A percentile compares a stretch with the other conserved stretches of the same genome.
Conservation (phyloP, 208 protist genomes). For the Leishmania gerbilli region DNA sequence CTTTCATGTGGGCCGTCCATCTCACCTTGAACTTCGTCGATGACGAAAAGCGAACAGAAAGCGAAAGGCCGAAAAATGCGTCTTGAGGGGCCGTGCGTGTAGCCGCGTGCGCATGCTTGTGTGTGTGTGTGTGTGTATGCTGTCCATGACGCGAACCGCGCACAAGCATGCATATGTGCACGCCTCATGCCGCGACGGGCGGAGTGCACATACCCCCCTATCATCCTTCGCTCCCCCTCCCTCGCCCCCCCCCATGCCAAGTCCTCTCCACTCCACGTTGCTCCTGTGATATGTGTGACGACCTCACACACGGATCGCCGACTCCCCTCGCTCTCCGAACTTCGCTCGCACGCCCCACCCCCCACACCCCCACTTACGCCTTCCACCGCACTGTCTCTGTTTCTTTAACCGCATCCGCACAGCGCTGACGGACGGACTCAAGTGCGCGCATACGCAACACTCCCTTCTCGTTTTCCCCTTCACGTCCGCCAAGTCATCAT, state of each 20-base stretch:
- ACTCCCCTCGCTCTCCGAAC: not conserved
- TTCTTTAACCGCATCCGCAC: not conserved
- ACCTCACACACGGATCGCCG: not conserved
- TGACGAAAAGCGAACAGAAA: not conserved
- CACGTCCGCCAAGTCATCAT: not conserved
- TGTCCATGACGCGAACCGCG: not conserved
- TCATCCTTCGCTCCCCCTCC: not conserved
- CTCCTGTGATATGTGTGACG: not conserved
- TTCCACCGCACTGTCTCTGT: not conserved
- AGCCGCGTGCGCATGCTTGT: not conserved
- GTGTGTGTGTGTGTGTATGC: not conserved
- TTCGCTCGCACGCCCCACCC: too few species aligned
- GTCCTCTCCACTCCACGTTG: not conserved
- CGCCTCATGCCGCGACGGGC: not conserved
- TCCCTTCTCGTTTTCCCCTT: not conserved
- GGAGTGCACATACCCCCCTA: not conserved
- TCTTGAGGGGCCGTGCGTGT: not conserved
- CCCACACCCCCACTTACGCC: not conserved
- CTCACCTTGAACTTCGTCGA: not conserved
- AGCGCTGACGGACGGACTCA: slow-evolving; percentile 3
- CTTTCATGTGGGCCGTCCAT: not conserved
- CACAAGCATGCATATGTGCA: not conserved
- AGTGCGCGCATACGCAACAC: not conserved
- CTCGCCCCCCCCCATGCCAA: not conserved
- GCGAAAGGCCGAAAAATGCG: not conserved